Conservation (phyloP, 345 rosid species). For the Murraya paniculata region DNA sequence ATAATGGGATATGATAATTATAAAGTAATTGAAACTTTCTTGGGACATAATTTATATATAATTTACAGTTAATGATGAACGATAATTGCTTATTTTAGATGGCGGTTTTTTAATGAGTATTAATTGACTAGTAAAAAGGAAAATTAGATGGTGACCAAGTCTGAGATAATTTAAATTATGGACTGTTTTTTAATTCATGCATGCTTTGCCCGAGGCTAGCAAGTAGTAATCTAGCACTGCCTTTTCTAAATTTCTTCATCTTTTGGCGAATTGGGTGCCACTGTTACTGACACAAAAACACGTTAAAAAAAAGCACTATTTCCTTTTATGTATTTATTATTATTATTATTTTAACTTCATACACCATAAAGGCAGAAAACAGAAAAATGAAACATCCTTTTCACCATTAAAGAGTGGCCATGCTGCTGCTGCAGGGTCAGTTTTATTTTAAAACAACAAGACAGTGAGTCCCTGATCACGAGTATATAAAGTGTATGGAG, state of each 20-base stretch:
- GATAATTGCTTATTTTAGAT: background rate
- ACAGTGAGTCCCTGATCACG: background rate
- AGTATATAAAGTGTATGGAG: background rate
- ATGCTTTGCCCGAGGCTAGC: background rate
- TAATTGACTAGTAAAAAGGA: too few relatives aligned
- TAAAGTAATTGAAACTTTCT: background rate
- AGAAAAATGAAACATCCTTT: conserved; percentile 22
- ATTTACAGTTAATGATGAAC: background rate
- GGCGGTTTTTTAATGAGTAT: too few relatives aligned
- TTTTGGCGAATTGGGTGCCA: conserved; percentile 19
- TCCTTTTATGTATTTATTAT: background rate
- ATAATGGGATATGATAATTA: background rate
- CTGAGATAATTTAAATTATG: background rate
- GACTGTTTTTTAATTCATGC: background rate
- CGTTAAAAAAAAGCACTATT: conserved; percentile 6
- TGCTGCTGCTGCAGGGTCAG: background rate
- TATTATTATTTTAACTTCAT: background rate
- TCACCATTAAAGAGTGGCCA: background rate
- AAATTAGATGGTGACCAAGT: background rate
- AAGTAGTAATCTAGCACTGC: background rate
- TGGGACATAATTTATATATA: background rate
- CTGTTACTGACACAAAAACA: conserved; percentile 23
- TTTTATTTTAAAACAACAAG: conserved; percentile 1
- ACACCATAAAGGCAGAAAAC: background rate
- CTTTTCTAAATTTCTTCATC: background rate